Base-by-base conservation (phyloP, 805 yeast genomes). In the Isabelozyma rhagii region DNA sequence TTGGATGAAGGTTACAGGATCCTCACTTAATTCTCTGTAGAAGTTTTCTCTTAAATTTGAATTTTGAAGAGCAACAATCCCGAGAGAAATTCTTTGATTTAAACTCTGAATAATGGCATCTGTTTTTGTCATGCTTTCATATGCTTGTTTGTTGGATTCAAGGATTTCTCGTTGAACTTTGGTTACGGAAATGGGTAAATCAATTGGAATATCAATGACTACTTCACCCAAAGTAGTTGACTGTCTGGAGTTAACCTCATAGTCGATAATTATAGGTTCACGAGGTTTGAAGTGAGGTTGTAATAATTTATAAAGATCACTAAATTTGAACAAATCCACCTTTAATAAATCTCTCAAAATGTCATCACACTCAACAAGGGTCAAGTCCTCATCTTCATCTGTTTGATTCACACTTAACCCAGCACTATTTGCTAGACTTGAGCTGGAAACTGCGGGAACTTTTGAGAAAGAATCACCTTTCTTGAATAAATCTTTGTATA, bases 201-300 rank as follows among this genome's bases (percentile, higher is more conserved):
- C 75, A 38, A 74, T 60, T 1, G 78, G 79, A 45, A 94, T 75
- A 62, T 94, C 99, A 50, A 87, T 75, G 5, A 87, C 86, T 2
- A 83, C 72, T 41, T 89, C 96, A 27, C 97, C 97, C 51, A 88
- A 72, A 2, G 93, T 89, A 2, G 89, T 76, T 39, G 91, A 87
- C 55, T 79, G 81, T 50, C 87, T 87, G 1, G 96, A 92, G 60
- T 84, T 80, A 36, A 94, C 79, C 45, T 81, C 82, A 67, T 90
- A 92, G 52, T 85, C 86, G 15, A 94, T 59, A 39, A 78, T 79
- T 36, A 94, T 82, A 21, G 99, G 98, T 51, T 85, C 86, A 11
- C 89, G 73, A 14, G 97, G 97, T 51, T 87, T 70, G 61, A 92
- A 89, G 54, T 81, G 84, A 5, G 82, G 83, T 15, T 82, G 78